Percentiles rank a stretch among this genome's conserved stretches.
Conservation (phyloP, 73 alveolate genomes). For the Paramecium primaurelia region DNA sequence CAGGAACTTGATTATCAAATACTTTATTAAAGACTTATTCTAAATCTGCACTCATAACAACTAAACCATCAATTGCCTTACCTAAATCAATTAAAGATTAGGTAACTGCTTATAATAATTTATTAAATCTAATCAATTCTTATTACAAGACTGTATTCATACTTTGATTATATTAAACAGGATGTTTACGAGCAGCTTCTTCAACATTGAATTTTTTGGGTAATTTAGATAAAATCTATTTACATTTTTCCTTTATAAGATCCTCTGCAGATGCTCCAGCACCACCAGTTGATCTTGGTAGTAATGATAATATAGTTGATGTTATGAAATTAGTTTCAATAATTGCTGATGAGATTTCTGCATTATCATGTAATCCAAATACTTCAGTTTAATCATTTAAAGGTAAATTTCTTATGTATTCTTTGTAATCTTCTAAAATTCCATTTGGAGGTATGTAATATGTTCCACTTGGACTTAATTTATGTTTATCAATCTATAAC, state of each 20-base stretch:
- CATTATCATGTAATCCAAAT: slow-evolving; percentile 99
- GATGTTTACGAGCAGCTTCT: slow-evolving; percentile 92
- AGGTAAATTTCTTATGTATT: slow-evolving; percentile 87
- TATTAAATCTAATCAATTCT: slow-evolving; percentile 95
- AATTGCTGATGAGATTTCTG: slow-evolving; percentile 99
- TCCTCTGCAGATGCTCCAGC: slow-evolving; percentile 96
- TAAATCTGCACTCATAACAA: slow-evolving; percentile 91
- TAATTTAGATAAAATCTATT: slow-evolving; percentile 82
- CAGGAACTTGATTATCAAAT: slow-evolving; percentile 94
- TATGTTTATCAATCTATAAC: slow-evolving; percentile 86
- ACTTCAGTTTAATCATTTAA: slow-evolving; percentile 95
- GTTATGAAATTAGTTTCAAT: slow-evolving; percentile 89
- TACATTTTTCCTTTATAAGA: slow-evolving; percentile 85
- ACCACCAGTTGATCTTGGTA: slow-evolving; percentile 94
- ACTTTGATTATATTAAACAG: slow-evolving; percentile 91
- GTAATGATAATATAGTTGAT: slow-evolving; percentile 86
- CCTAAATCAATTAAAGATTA: slow-evolving; percentile 82
- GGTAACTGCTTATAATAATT: slow-evolving; percentile 86
- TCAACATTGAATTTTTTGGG: slow-evolving; percentile 94
- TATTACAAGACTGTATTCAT: slow-evolving; percentile 96
- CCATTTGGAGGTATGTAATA: slow-evolving; percentile 94
- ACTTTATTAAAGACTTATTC: slow-evolving; percentile 89
- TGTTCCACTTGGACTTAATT: slow-evolving; percentile 68
- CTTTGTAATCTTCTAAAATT: slow-evolving; percentile 76
- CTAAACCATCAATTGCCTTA: slow-evolving; percentile 97